These are phyloP conservation scores for Ceratocystis papillata DNA, from an alignment of 2,329 filamentous ascomycete species.

Conservation along the genomic window DNA sequence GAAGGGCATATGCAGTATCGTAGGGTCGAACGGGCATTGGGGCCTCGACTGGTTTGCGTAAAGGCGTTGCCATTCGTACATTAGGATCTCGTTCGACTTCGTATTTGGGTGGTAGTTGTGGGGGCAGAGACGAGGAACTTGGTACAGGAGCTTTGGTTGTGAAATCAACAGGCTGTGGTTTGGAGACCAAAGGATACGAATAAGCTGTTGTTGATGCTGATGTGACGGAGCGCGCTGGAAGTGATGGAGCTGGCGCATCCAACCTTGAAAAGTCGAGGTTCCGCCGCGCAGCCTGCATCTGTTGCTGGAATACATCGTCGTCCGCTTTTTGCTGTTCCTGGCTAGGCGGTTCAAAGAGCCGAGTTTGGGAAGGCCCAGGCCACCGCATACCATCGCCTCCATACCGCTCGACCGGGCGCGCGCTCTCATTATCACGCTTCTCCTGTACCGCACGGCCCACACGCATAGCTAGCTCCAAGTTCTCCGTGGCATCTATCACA, in stretches of 20 bases:
- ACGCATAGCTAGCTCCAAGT: constrained; percentile 65
- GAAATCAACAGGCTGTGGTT: constrained; percentile 40
- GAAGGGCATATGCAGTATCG: constrained; percentile 7
- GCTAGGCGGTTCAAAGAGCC: constrained; percentile 29
- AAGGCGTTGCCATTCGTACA: constrained; percentile 9
- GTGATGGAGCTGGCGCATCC: constrained; percentile 28
- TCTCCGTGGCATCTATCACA: constrained; percentile 56
- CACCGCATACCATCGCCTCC: constrained; percentile 38
- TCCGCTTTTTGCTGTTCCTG: constrained; percentile 22
- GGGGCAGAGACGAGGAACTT: constrained; percentile 26
- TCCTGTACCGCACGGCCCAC: constrained; percentile 62
- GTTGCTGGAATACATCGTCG: constrained; percentile 38
- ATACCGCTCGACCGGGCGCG: constrained; percentile 40
- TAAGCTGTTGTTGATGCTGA: constrained; percentile 16
- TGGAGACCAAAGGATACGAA: constrained; percentile 47
- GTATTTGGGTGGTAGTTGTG: constrained; percentile 30
- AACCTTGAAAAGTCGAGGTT: constrained; percentile 33
- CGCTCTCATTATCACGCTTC: constrained; percentile 44
- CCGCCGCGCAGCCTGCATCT: constrained; percentile 45
- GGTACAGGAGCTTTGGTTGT: constrained; percentile 28
- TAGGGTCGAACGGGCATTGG: constrained; percentile 6
- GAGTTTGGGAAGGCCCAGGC: background rate
- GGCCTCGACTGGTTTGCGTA: constrained; percentile 8
- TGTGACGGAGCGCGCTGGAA: constrained; percentile 18
- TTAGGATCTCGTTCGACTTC: constrained; percentile 3